A percentile compares a stretch with the other conserved stretches of the same genome.
These are phyloP conservation scores for Nothophaeocryptopus gaeumannii DNA, from an alignment of 2,329 filamentous ascomycete species.

Conservation along the genomic window DNA sequence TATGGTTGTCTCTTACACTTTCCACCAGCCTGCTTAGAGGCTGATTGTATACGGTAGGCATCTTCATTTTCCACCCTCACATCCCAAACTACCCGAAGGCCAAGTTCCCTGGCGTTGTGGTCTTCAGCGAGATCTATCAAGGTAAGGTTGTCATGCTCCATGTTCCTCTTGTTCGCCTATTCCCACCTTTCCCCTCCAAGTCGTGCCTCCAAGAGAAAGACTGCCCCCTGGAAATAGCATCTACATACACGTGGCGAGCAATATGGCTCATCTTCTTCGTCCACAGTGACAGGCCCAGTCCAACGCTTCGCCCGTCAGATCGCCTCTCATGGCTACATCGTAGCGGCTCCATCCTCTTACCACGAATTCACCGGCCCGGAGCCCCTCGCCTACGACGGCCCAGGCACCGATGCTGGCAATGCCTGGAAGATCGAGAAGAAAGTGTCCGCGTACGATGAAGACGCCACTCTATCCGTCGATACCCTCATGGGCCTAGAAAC, in stretches of 20 bases:
- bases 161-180: no score
- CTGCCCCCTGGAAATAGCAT: no score
- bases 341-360: conserved; percentile 84
- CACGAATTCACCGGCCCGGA: conserved; percentile 90
- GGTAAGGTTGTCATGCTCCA: no score
- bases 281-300: conserved; percentile 91
- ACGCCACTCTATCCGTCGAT: conserved; percentile 46
- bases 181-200: no score
- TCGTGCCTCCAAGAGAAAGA: no score
- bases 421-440: conserved; percentile 78
- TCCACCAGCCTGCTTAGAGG: conserved; percentile 20
- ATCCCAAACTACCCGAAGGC: conserved; percentile 84
- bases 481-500: conserved; percentile 42
- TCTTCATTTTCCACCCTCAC: conserved; percentile 83
- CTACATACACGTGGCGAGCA: no score
- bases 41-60: conserved; percentile 55
- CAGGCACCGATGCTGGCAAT: conserved; percentile 85
- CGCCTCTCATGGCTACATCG: conserved; percentile 88
- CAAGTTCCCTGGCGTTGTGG: conserved; percentile 80
- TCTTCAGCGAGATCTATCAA: conserved; percentile 96
- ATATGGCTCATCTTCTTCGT: no score
- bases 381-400: conserved; percentile 77
- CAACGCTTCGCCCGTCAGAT: conserved; percentile 88
- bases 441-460: conserved; percentile 75
- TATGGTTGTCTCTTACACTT: conserved; percentile 32